Conservation (phyloP, 2,329 filamentous ascomycete species). For the Chrysosporium queenslandicum region DNA sequence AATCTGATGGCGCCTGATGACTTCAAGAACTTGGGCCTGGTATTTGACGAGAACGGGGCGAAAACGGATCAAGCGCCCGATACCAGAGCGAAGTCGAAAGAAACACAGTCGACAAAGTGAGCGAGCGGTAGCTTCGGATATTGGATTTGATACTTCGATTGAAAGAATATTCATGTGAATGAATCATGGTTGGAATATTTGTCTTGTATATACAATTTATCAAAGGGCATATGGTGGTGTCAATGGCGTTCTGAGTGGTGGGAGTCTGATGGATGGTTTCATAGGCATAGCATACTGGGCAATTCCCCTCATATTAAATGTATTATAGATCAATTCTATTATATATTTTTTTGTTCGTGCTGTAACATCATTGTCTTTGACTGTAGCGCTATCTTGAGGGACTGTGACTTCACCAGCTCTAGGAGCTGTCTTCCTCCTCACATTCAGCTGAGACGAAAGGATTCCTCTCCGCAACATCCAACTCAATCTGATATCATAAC, state of each 20-base stretch:
- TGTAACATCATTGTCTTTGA: too few species aligned
- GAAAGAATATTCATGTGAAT: too few species aligned
- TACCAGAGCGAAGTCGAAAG: neutral
- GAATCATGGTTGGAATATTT: too few species aligned
- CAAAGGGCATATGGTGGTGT: neutral
- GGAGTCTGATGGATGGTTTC: neutral
- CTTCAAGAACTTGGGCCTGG: conserved; percentile 85
- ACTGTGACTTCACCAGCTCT: neutral
- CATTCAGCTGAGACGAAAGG: neutral
- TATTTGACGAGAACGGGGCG: conserved; percentile 38
- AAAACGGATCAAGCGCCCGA: conserved; percentile 12
- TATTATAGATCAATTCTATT: too few species aligned
- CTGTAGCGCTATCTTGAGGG: too few species aligned
- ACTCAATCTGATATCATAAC: neutral
- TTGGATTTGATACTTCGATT: neutral
- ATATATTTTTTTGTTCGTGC: too few species aligned
- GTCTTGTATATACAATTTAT: neutral
- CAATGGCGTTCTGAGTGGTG: neutral
- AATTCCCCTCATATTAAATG: conserved; percentile 4
- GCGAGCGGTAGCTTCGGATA: neutral
- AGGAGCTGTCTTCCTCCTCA: neutral
- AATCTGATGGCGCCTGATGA: conserved; percentile 95
- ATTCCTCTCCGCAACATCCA: neutral
- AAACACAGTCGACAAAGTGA: neutral
- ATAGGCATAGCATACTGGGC: neutral